Evolutionary conservation across 306 rosid species (phyloP).

Genomic region (Castanopsis chinensis): DNA sequence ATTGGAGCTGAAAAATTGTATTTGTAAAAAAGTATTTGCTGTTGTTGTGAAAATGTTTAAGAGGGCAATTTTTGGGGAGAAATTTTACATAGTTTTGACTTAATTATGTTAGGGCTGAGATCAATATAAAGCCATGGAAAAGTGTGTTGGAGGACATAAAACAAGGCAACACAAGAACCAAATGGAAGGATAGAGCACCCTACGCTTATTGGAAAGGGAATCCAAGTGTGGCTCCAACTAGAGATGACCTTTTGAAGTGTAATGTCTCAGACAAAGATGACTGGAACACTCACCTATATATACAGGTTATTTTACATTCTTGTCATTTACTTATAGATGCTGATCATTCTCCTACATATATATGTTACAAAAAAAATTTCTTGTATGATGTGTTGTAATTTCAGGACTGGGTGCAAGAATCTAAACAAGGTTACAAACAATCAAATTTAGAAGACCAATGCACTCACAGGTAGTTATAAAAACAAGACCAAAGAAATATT

Average conservation of each 20-base stretch:
- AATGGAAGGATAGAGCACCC: constrained; percentile 76
- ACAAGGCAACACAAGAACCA: constrained; percentile 62
- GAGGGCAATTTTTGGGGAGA: too few species aligned
- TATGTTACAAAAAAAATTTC: background rate
- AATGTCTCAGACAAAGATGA: constrained; percentile 53
- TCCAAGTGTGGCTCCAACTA: constrained; percentile 54
- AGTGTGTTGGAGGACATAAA: constrained; percentile 41
- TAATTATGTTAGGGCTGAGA: constrained; percentile 60
- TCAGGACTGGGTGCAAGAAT: constrained; percentile 75
- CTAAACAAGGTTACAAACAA: constrained; percentile 60
- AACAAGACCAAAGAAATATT: background rate
- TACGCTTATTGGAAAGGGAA: constrained; percentile 91
- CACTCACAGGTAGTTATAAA: constrained; percentile 36
- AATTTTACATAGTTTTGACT: too few species aligned
- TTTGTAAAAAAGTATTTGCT: too few species aligned
- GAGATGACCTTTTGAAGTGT: constrained; percentile 70
- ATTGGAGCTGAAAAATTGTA: too few species aligned
- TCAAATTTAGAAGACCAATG: constrained; percentile 80
- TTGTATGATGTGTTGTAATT: background rate
- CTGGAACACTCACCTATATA: constrained; percentile 66
- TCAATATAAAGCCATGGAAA: constrained; percentile 76
- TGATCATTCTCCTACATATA: background rate
- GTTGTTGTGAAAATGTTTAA: too few species aligned
- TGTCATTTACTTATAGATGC: background rate
- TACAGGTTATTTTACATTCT: constrained; percentile 28